These are phyloP conservation scores for Suillus fuscotomentosus DNA, from an alignment of 768 basidiomycete genomes.

Conservation along the genomic window DNA sequence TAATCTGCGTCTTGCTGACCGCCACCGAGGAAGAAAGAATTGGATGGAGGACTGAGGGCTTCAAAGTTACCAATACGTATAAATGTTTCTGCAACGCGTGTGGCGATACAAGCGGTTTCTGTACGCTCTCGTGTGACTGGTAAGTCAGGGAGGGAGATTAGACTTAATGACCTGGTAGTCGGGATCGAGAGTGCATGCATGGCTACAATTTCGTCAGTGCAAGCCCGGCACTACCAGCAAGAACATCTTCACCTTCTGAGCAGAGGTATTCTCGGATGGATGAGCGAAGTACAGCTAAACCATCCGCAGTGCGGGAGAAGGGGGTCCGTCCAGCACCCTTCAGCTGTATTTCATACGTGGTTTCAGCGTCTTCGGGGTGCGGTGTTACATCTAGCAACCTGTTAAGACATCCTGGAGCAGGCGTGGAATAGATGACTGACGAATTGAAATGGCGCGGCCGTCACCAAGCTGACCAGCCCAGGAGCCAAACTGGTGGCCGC, in stretches of 20 bases:
- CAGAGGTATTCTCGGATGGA: constrained; percentile 93
- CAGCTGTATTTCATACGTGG: constrained; percentile 83
- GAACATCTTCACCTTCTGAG: constrained; percentile 63
- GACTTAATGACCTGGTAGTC: constrained; percentile 82
- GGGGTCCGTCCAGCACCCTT: constrained; percentile 96
- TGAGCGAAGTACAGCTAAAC: constrained; percentile 91
- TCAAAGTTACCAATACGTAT: constrained; percentile 91
- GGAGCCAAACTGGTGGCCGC: constrained; percentile 84
- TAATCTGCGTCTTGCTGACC: constrained; percentile 74
- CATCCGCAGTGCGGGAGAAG: constrained; percentile 90
- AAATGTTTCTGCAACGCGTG: constrained; percentile 86
- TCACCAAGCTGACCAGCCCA: constrained; percentile 98
- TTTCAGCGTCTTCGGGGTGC: constrained; percentile 54
- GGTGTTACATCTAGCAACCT: constrained; percentile 66
- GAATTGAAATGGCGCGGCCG: constrained; percentile 89
- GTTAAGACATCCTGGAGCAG: constrained; percentile 8
- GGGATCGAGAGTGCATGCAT: constrained; percentile 84
- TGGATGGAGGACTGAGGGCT: constrained; percentile 70
- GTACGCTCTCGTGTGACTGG: constrained; percentile 72
- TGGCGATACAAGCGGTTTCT: constrained; percentile 72
- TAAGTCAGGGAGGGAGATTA: constrained; percentile 72
- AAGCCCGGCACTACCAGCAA: neutral
- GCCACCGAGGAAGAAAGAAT: constrained; percentile 67
- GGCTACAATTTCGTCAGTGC: constrained; percentile 47
- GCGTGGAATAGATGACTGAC: constrained; percentile 33